phyloP scores from a whole-genome alignment of 192 early-diverging fungal genomes.

The Globomyces pollinis-pini region DNA sequence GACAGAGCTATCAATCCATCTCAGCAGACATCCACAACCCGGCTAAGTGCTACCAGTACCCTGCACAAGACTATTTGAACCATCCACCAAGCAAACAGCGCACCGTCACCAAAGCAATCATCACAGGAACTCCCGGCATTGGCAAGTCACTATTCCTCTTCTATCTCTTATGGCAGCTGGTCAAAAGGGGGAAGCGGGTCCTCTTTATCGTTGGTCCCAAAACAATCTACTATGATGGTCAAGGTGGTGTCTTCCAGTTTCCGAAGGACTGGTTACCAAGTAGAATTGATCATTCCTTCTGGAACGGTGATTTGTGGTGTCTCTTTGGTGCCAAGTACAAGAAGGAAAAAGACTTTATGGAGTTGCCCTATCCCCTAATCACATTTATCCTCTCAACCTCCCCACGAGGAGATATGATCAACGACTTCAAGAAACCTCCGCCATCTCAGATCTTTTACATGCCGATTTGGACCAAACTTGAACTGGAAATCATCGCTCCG shows the following conservation, averaged over 20 bases:
- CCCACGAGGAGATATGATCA: slow-evolving; percentile 14
- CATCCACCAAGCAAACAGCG: neutral
- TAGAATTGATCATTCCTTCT: neutral
- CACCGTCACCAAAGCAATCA: slow-evolving; percentile 12
- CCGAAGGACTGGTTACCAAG: neutral
- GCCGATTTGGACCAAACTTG: slow-evolving; percentile 9
- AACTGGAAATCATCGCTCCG: slow-evolving; percentile 13
- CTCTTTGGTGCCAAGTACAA: slow-evolving; percentile 13
- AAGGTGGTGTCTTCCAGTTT: slow-evolving; percentile 8
- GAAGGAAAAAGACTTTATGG: neutral
- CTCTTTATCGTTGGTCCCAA: slow-evolving; percentile 3
- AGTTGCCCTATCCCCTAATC: slow-evolving; percentile 5
- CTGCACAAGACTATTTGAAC: too few relatives aligned
- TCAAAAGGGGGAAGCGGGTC: slow-evolving; percentile 11
- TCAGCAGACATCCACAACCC: neutral
- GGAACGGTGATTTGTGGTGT: slow-evolving; percentile 13
- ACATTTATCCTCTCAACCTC: slow-evolving; percentile 16
- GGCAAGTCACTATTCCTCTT: slow-evolving; percentile 65
- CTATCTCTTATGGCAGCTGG: slow-evolving; percentile 26
- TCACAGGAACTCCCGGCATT: slow-evolving; percentile 42
- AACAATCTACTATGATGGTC: slow-evolving; percentile 13
- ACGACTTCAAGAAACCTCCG: slow-evolving; percentile 16
- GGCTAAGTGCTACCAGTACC: too few relatives aligned
- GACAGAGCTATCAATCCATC: slow-evolving; percentile 8
- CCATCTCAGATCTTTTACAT: slow-evolving; percentile 14